A percentile compares a stretch with the other conserved stretches of the same genome.
phyloP scores from a whole-genome alignment of 2,329 filamentous ascomycete genomes.

The Mariannaea elegans region DNA sequence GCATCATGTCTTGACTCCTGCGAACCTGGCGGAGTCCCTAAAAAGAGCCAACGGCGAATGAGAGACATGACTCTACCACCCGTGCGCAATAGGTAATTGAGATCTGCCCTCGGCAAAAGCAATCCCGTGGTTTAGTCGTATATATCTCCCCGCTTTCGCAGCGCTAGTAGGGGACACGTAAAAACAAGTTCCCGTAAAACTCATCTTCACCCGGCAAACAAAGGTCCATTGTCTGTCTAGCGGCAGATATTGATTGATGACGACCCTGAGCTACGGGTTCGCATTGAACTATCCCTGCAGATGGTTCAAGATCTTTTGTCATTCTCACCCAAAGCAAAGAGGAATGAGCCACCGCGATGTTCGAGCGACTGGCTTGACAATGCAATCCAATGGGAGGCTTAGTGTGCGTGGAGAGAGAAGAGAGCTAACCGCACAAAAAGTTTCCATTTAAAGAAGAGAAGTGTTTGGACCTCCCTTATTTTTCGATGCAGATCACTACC shows the following conservation, averaged over 20 bases:
- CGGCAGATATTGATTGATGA: not conserved
- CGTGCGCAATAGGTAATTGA: conserved; percentile 30
- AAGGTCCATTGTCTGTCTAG: not conserved
- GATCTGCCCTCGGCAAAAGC: conserved; percentile 33
- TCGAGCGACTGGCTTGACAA: not conserved
- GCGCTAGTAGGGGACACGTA: not conserved
- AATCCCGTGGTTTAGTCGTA: conserved; percentile 17
- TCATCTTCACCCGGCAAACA: not conserved
- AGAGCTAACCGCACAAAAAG: too few species aligned
- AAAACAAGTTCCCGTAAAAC: not conserved
- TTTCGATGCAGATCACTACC: not conserved
- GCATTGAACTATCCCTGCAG: not conserved
- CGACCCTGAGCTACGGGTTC: not conserved
- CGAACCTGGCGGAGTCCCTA: not conserved
- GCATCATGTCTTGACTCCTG: not conserved
- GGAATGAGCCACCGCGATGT: not conserved
- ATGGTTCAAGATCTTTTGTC: not conserved
- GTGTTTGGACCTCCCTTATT: not conserved
- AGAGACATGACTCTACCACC: conserved; percentile 20
- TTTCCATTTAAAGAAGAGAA: too few species aligned
- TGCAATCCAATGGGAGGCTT: not conserved
- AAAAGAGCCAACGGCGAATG: conserved; percentile 25
- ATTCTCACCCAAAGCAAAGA: not conserved
- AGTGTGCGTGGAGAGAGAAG: not conserved
- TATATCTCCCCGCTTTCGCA: conserved; percentile 17